A percentile compares a stretch with the other conserved stretches of the same genome.
These are phyloP conservation scores for Chaetomium sp. DNA, from an alignment of 2,329 filamentous ascomycete species.

Conservation along the genomic window DNA sequence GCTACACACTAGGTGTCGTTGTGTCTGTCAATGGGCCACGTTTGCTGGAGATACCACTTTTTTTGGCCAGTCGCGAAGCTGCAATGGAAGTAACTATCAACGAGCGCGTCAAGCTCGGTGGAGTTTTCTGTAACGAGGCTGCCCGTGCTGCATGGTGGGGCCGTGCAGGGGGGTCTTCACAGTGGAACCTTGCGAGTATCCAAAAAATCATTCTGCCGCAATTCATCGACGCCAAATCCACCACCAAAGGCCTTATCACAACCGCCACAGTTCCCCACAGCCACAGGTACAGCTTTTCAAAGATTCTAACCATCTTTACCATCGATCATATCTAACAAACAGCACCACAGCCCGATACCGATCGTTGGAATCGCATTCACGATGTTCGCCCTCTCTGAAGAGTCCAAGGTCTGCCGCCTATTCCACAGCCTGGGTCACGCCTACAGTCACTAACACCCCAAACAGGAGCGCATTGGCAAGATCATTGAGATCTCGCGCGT, in stretches of 20 bases:
- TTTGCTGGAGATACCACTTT: background rate
- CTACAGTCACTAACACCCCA: constrained; percentile 13
- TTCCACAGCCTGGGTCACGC: background rate
- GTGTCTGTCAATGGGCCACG: background rate
- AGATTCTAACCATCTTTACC: background rate
- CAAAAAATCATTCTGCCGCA: constrained; percentile 19
- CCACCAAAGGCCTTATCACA: background rate
- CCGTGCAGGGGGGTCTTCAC: background rate
- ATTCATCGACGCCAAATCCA: background rate
- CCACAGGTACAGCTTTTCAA: background rate
- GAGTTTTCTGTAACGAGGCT: background rate
- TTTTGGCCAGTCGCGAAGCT: background rate
- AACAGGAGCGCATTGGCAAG: constrained; percentile 92
- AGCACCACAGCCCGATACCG: background rate
- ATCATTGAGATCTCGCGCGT: constrained; percentile 92
- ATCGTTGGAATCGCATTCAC: background rate
- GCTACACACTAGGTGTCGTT: background rate
- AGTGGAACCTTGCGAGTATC: background rate
- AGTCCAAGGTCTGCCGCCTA: constrained; percentile 69
- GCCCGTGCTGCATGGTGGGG: background rate
- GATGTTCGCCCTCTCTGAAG: constrained; percentile 74
- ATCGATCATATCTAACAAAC: background rate
- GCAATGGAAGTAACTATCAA: background rate
- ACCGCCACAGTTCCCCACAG: background rate
- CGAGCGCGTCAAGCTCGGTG: background rate